Percentiles rank a stretch among this genome's conserved stretches.
Evolutionary conservation across 1,284 basidiomycete species (phyloP).

Genomic region (Phenoliferia sp.): DNA sequence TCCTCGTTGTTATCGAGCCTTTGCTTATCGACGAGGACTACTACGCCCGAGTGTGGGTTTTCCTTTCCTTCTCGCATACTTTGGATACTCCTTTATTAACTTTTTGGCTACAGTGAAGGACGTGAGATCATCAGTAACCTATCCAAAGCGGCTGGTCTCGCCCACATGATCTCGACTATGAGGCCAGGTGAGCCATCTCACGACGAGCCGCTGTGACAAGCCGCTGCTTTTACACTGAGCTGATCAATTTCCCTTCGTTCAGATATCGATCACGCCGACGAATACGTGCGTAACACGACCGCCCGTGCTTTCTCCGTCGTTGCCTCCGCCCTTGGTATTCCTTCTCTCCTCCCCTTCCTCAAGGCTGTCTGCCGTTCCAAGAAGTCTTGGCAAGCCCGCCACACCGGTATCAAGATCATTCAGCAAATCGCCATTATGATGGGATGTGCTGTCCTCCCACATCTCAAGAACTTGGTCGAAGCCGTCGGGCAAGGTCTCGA

Average conservation of each 20-base stretch:
- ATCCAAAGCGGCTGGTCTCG: conserved; percentile 96
- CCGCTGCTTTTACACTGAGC: background rate
- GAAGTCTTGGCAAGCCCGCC: conserved; percentile 99
- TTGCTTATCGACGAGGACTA: conserved; percentile 99
- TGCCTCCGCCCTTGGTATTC: conserved; percentile 95
- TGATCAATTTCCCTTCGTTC: background rate
- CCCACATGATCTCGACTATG: conserved; percentile 99
- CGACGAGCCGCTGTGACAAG: too few species aligned
- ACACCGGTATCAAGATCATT: conserved; percentile 98
- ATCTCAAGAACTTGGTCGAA: conserved; percentile 92
- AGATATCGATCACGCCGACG: conserved; percentile 98
- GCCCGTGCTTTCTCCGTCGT: conserved; percentile 99
- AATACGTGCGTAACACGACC: conserved; percentile 98
- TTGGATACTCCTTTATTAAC: background rate
- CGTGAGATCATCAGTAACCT: conserved; percentile 99
- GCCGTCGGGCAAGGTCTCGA: conserved; percentile 92
- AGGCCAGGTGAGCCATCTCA: conserved; percentile 62
- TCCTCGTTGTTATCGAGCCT: conserved; percentile 98
- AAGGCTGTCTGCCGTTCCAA: conserved; percentile 98
- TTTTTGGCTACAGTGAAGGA: conserved; percentile 58
- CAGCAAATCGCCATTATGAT: conserved; percentile 99
- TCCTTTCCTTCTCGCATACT: background rate
- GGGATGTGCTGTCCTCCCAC: conserved; percentile 98
- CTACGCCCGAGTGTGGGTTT: conserved; percentile 75
- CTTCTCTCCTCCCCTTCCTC: conserved; percentile 92